Evolutionary conservation across 2,329 filamentous ascomycete genomes (phyloP), one percentile per base, ranked within the genome.

Genomic region (Xylaria multiplex): DNA sequence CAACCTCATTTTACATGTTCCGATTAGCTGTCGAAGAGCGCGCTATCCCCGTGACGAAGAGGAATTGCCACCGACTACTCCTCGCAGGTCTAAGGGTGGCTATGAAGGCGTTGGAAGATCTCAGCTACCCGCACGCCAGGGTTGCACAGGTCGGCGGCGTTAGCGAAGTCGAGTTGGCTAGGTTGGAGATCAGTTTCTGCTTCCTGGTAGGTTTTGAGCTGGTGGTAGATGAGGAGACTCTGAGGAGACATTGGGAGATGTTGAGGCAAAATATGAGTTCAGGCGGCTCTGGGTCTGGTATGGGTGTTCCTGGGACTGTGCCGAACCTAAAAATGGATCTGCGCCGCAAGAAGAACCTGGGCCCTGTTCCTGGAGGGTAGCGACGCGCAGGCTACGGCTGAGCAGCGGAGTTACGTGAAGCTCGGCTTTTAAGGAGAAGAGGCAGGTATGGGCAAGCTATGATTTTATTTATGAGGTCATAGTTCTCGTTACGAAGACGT

Each of bases 81-180:
- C 85, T 99, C 16, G 94, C 93, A 0, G 92, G 91, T 6, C 83
- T 97, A 59, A 84, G 94, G 42, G 92, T 97, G 3, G 93, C 95
- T 14, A 96, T 94, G 87, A 99, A 98, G 81, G 92, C 93, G 0
- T 82, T 97, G n/a, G 95, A 99, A 78, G 95, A 98, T 77, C 85
- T 95, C 60, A 92, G 90, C 72, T 97, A 96, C 80, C 88, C 92
- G 8, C 95, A 97, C 80, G 85, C 85, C 66, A 91, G 93, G 62
- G 89, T 97, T 70, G 90, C 95, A 19, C 91, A 90, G 70, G 94
- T 98, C 1, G 95, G 96, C 48, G 95, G 95, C 19, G 93, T 98
- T 16, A 92, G 88, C 74, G 91, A 92, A 76, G 82, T 83, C 19
- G 93, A 98, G 79, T 84, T 99, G 58, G 91, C 91, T 46, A 86